These are phyloP conservation scores for Pseudognaphalium luteoalbum DNA, from an alignment of 129 eudicot species.

Conservation along the genomic window DNA sequence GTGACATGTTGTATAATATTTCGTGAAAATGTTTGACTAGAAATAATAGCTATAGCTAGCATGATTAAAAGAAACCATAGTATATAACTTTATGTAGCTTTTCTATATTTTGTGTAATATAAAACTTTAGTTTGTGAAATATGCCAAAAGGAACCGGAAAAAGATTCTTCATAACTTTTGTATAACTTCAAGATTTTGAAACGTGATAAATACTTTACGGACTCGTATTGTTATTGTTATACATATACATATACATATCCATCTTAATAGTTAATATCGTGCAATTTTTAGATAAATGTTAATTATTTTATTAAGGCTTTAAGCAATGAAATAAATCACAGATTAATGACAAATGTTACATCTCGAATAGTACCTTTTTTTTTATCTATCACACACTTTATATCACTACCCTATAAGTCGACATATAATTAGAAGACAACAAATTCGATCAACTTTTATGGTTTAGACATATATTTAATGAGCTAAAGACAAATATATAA, in stretches of 20 bases:
- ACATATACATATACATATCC: too few species aligned
- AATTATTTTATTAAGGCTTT: too few species aligned
- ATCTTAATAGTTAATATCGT: too few species aligned
- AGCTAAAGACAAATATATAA: not conserved
- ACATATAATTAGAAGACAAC: not conserved
- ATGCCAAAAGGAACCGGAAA: not conserved
- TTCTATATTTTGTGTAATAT: not conserved
- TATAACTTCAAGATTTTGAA: constrained; percentile 15
- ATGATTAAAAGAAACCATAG: not conserved
- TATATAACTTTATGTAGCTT: not conserved
- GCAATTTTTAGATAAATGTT: not conserved
- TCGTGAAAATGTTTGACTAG: not conserved
- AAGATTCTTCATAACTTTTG: constrained; percentile 5
- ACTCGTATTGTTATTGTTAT: too few species aligned
- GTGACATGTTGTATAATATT: not conserved
- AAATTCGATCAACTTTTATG: not conserved
- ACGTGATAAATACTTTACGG: too few species aligned
- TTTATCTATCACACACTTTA: too few species aligned
- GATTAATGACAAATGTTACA: not conserved
- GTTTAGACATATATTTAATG: not conserved
- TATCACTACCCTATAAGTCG: too few species aligned
- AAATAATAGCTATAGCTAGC: not conserved
- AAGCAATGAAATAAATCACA: not conserved
- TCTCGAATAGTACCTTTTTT: not conserved
- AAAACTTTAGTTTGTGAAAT: not conserved